phyloP scores from a whole-genome alignment of 805 yeast genomes.

The Teunomyces panamensis region DNA sequence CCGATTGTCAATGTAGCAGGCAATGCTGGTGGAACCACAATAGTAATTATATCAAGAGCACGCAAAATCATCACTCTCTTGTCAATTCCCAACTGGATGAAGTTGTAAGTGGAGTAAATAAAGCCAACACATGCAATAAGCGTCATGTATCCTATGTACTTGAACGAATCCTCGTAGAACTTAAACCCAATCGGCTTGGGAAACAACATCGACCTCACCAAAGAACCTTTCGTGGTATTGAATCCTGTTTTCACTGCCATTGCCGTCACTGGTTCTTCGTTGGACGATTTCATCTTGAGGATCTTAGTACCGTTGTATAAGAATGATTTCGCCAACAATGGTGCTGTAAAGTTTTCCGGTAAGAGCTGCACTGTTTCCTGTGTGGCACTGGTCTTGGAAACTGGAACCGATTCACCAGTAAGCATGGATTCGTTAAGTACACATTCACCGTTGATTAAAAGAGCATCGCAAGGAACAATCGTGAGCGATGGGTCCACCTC shows the following conservation, averaged over 20 bases:
- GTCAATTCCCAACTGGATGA: conserved; percentile 71
- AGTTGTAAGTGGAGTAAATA: conserved; percentile 75
- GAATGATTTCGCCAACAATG: conserved; percentile 68
- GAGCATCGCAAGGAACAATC: conserved; percentile 83
- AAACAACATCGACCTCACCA: conserved; percentile 92
- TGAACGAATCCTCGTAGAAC: conserved; percentile 91
- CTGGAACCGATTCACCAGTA: conserved; percentile 98
- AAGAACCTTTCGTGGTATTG: conserved; percentile 91
- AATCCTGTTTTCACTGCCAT: conserved; percentile 89
- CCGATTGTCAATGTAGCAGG: conserved; percentile 98
- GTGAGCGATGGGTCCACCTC: conserved; percentile 83
- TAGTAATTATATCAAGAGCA: conserved; percentile 90
- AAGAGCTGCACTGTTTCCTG: conserved; percentile 58
- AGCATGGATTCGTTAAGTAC: conserved; percentile 97
- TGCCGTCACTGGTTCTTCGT: conserved; percentile 78
- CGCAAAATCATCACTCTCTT: conserved; percentile 71
- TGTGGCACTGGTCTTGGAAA: conserved; percentile 70
- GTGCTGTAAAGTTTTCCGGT: conserved; percentile 59
- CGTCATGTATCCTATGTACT: conserved; percentile 94
- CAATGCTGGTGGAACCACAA: conserved; percentile 97
- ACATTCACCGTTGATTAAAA: conserved; percentile 86
- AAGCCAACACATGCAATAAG: conserved; percentile 83
- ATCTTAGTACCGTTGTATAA: conserved; percentile 88
- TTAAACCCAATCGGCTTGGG: conserved; percentile 94
- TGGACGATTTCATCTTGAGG: conserved; percentile 73